A percentile compares a stretch with the other conserved stretches of the same genome.
phyloP scores from a whole-genome alignment of 2,329 filamentous ascomycete genomes.

The Fusarium burgessii region DNA sequence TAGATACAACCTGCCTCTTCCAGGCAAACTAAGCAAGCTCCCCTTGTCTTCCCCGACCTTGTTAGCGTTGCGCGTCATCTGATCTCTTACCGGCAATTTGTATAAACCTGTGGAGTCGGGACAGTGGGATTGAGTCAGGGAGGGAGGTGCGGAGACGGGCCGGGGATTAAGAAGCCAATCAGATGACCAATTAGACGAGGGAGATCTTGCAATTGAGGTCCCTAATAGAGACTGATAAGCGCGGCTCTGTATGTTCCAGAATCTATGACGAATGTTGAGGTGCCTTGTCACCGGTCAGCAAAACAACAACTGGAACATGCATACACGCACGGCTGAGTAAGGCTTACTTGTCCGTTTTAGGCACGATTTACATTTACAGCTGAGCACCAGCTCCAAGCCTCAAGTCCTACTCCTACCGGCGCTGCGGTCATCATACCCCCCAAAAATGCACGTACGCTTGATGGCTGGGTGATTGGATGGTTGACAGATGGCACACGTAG shows the following conservation, averaged over 20 bases:
- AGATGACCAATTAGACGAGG: background rate
- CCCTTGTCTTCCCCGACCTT: background rate
- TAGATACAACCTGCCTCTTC: background rate
- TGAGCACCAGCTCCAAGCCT: background rate
- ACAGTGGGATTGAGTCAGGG: conserved; percentile 1
- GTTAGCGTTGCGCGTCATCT: background rate
- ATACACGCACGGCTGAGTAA: background rate
- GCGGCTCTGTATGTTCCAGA: background rate
- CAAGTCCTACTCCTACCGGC: background rate
- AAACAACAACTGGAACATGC: background rate
- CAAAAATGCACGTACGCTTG: background rate
- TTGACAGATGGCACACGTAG: background rate
- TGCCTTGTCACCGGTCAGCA: background rate
- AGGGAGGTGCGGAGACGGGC: background rate
- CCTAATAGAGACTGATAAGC: too few species aligned
- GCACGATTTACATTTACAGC: background rate
- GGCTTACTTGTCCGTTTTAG: background rate
- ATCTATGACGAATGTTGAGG: background rate
- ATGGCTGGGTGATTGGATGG: too few species aligned
- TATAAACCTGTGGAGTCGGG: background rate
- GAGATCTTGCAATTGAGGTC: too few species aligned
- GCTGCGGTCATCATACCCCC: background rate
- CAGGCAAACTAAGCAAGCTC: background rate
- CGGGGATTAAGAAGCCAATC: background rate
- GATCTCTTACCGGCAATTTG: background rate